Evolutionary conservation across 208 protist species (phyloP).

Genomic region (Lotmaria passim): DNA sequence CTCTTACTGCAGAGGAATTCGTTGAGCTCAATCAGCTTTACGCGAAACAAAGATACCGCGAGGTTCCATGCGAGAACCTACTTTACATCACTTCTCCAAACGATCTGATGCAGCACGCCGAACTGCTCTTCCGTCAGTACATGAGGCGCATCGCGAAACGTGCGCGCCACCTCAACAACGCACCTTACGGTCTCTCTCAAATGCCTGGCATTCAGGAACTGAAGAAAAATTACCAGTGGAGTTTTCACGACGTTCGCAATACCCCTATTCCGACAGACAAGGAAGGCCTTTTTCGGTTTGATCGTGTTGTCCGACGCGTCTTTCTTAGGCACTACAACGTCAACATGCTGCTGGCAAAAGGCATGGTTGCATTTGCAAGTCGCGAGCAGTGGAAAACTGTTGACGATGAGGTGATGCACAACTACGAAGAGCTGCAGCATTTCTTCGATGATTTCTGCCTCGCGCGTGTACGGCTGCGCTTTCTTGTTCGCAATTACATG

Average conservation of each 20-base stretch:
- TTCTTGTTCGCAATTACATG: conserved; percentile 77
- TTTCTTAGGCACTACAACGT: conserved; percentile 77
- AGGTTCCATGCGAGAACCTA: conserved; percentile 53
- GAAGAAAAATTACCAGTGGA: conserved; percentile 76
- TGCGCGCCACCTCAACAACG: conserved; percentile 50
- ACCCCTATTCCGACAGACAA: conserved; percentile 36
- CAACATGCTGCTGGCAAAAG: conserved; percentile 50
- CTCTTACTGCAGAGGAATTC: conserved; percentile 72
- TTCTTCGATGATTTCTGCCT: conserved; percentile 74
- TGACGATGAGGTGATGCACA: conserved; percentile 36
- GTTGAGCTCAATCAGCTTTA: conserved; percentile 79
- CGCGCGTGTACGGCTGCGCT: conserved; percentile 56
- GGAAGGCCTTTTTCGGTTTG: conserved; percentile 49
- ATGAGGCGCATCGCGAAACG: conserved; percentile 59
- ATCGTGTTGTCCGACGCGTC: conserved; percentile 57
- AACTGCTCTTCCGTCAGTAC: conserved; percentile 59
- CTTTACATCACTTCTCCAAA: conserved; percentile 51
- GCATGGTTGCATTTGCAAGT: conserved; percentile 55
- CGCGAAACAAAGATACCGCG: conserved; percentile 49
- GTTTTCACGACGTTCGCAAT: conserved; percentile 73
- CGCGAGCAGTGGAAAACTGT: conserved; percentile 64
- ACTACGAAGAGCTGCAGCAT: conserved; percentile 46
- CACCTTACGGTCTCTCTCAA: conserved; percentile 69
- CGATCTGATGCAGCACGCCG: conserved; percentile 54
- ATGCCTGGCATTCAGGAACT: conserved; percentile 76